phyloP scores from a whole-genome alignment of 169 alveolate species.

The Toxoplasma gondii region DNA sequence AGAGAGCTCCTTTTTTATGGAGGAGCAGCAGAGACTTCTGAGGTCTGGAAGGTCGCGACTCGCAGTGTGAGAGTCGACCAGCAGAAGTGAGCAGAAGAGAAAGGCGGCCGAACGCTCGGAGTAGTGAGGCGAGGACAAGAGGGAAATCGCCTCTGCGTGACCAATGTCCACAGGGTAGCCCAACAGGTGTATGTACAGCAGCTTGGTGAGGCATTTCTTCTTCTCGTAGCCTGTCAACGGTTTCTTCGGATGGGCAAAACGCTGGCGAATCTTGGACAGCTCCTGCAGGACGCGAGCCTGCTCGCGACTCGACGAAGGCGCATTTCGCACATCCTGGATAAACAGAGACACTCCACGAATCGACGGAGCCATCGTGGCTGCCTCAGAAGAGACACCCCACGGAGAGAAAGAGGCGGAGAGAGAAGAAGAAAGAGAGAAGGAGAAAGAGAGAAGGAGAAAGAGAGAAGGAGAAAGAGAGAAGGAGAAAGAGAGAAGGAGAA shows the following conservation, averaged over 20 bases:
- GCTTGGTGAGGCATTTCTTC: slow-evolving; percentile 94
- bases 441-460: background rate
- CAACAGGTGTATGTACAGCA: slow-evolving; percentile 92
- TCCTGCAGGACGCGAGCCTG: slow-evolving; percentile 89
- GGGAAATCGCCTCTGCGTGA: slow-evolving; percentile 89
- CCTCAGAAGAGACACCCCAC: background rate
- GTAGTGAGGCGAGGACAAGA: slow-evolving; percentile 90
- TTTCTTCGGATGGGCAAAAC: slow-evolving; percentile 83
- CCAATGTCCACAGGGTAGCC: slow-evolving; percentile 97
- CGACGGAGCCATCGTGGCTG: slow-evolving; percentile 4
- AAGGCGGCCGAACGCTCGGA: slow-evolving; percentile 96
- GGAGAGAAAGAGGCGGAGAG: background rate
- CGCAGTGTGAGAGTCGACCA: slow-evolving; percentile 77
- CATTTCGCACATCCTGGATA: slow-evolving; percentile 38
- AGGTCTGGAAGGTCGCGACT: slow-evolving; percentile 65
- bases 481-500: background rate
- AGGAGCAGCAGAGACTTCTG: slow-evolving; percentile 75
- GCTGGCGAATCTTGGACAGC: slow-evolving; percentile 92
- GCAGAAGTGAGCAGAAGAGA: slow-evolving; percentile 91
- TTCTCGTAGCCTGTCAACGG: slow-evolving; percentile 93
- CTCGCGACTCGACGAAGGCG: slow-evolving; percentile 24
- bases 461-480: too few relatives aligned
- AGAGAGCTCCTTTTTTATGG: slow-evolving; percentile 70
- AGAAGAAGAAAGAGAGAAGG: background rate
- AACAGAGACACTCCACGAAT: slow-evolving; percentile 46